These are phyloP conservation scores for Calendula officinalis DNA, from an alignment of 129 eudicot species.

Conservation along the genomic window DNA sequence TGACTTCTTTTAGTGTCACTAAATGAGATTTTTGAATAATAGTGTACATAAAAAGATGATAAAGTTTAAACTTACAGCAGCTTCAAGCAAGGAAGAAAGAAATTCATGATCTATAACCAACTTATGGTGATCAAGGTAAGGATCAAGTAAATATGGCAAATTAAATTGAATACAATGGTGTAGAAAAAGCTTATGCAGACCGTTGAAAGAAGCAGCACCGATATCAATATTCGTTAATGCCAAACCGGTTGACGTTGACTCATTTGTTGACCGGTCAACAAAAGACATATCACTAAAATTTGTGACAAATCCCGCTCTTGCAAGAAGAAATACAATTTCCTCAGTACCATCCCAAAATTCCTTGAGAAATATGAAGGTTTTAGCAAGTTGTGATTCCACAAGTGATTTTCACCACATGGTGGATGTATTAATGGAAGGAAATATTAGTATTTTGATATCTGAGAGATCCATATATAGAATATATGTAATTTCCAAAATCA, in stretches of 20 bases:
- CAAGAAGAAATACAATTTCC: slow-evolving; percentile 65
- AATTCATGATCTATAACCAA: slow-evolving; percentile 55
- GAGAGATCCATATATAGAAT: slow-evolving; percentile 66
- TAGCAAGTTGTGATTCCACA: slow-evolving; percentile 71
- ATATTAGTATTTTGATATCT: slow-evolving; percentile 50
- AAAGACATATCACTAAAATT: slow-evolving; percentile 24
- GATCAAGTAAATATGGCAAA: slow-evolving; percentile 74
- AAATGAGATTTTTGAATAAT: neutral
- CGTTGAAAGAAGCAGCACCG: slow-evolving; percentile 45
- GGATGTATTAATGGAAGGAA: slow-evolving; percentile 52
- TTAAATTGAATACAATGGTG: slow-evolving; percentile 66
- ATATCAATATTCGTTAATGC: slow-evolving; percentile 27
- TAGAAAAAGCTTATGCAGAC: slow-evolving; percentile 67
- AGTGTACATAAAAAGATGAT: neutral
- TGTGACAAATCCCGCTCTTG: slow-evolving; percentile 64
- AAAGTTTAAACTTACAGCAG: slow-evolving; percentile 50
- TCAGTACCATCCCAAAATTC: slow-evolving; percentile 74
- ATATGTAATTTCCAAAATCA: slow-evolving; percentile 53
- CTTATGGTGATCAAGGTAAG: slow-evolving; percentile 83
- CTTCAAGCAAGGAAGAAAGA: slow-evolving; percentile 50
- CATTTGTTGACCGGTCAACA: slow-evolving; percentile 39
- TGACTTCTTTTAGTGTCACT: too few relatives aligned
- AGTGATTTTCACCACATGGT: slow-evolving; percentile 75
- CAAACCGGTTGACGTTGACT: slow-evolving; percentile 34
- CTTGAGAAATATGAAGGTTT: slow-evolving; percentile 62